These are phyloP conservation scores for Pestalotiopsis sp. DNA, from an alignment of 2,329 filamentous ascomycete genomes.

Conservation along the genomic window DNA sequence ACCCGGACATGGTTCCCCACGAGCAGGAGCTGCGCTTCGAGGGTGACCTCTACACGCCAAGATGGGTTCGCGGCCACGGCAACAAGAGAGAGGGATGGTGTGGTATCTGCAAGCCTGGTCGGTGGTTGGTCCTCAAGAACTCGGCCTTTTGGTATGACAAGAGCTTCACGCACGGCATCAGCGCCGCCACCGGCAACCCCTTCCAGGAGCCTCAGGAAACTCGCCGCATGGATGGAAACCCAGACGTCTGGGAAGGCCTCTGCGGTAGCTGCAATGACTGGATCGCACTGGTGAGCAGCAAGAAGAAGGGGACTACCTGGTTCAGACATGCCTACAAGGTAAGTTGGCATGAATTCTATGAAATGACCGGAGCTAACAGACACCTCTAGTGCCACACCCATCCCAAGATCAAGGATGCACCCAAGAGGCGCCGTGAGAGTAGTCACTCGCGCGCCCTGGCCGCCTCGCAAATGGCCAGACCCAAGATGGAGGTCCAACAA, in stretches of 20 bases:
- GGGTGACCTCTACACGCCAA: constrained; percentile 80
- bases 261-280: constrained; percentile 80
- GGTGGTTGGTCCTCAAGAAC: constrained; percentile 88
- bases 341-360: constrained; percentile 14
- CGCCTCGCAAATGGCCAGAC: constrained; percentile 46
- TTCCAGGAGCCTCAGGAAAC: constrained; percentile 79
- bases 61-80: constrained; percentile 82
- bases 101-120: constrained; percentile 81
- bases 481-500: constrained; percentile 46
- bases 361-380: constrained; percentile 17
- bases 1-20: constrained; percentile 74
- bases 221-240: constrained; percentile 76
- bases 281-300: constrained; percentile 80
- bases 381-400: constrained; percentile 66
- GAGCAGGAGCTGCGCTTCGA: constrained; percentile 80
- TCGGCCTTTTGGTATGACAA: constrained; percentile 94
- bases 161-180: constrained; percentile 85
- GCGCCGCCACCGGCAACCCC: constrained; percentile 75
- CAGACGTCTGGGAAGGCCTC: constrained; percentile 79
- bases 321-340: constrained; percentile 90
- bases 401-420: constrained; percentile 70
- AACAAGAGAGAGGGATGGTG: constrained; percentile 91
- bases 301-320: constrained; percentile 93
- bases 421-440: constrained; percentile 67
- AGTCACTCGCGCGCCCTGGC: constrained; percentile 49